Evolutionary conservation across 163 green algal genomes (phyloP), one percentile per base, ranked within the genome.

Genomic region (Volvox carteri): DNA sequence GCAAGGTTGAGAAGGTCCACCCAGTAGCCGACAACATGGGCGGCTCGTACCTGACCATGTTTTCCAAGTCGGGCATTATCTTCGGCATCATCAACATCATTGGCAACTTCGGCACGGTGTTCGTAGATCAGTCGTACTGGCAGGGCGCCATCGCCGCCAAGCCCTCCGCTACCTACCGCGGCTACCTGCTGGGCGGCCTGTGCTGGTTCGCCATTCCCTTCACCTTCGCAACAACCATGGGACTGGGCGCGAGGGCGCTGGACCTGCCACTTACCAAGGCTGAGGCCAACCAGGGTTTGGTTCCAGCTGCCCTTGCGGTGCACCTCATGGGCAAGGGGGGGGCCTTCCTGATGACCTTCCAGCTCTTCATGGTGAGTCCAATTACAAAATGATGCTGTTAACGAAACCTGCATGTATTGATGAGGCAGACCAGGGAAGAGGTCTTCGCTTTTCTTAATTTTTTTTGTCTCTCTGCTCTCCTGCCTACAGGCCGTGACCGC

Each of bases 11-110:
- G 14, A 37, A 58, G 4, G 50, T 88, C 46, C 54, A 90, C 46
- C 95, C 95, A 6, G 91, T 96, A 8, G 78, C 76, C 0, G 91
- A 95, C 85, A 98, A 98, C 95, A 95, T 95, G 90, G 91, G 92
- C 21, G 96, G 96, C 68, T 98, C 95, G n/a, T 97, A 95, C 85
- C 30, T 98, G 16, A 98, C 96, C 88, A 98, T 99, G 95, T 95
- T 97, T 56, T 97, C 93, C 74, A 90, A 95, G 78, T 94, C 94
- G 5, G 97, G 97, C 60, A 83, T 98, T 33, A 95, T 98, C 90
- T 99, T 99, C 78, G 97, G 97, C 60, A 96, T 99, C 89, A 99
- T 99, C 95, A 99, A 99, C 94, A 95, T 99, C 85, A 97, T 99
- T 58, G 97, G 75, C 60, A 90, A 86, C 85, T 90, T 90, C 60